These are phyloP conservation scores for Trichosporon sp. DNA, from an alignment of 1,284 basidiomycete genomes.

Conservation along the genomic window DNA sequence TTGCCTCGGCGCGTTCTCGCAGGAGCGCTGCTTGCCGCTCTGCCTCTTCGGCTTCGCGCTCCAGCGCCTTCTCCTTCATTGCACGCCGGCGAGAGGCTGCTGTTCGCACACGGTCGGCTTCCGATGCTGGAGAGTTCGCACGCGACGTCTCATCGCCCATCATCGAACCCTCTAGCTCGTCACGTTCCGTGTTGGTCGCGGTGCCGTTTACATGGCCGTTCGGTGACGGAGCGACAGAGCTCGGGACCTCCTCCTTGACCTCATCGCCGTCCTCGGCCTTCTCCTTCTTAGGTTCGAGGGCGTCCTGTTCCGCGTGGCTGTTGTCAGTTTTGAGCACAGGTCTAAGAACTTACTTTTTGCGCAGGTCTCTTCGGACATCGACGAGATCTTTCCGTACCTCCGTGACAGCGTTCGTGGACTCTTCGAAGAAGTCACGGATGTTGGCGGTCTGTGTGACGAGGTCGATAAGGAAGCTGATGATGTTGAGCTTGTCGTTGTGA, in stretches of 20 bases:
- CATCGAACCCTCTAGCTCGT: constrained; percentile 39
- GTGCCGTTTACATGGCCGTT: constrained; percentile 26
- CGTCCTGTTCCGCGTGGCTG: constrained; percentile 46
- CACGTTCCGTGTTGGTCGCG: constrained; percentile 27
- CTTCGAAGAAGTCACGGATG: constrained; percentile 82
- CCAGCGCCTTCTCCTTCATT: constrained; percentile 42
- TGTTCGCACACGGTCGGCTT: constrained; percentile 3
- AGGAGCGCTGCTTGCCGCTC: constrained; percentile 58
- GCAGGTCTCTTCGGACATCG: constrained; percentile 82
- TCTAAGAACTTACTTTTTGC: constrained; percentile 63
- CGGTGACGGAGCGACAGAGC: constrained; percentile 21
- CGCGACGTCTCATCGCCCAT: constrained; percentile 15
- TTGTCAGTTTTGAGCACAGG: background rate
- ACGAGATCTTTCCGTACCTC: constrained; percentile 92
- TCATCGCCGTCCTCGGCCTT: constrained; percentile 57
- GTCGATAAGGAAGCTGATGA: constrained; percentile 82
- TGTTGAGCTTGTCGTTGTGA: constrained; percentile 71
- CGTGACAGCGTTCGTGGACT: constrained; percentile 80
- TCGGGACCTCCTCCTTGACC: constrained; percentile 22
- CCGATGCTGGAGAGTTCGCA: constrained; percentile 6
- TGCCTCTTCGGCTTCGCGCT: constrained; percentile 53
- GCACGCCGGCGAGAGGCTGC: constrained; percentile 36
- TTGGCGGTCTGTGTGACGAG: constrained; percentile 82
- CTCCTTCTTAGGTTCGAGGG: constrained; percentile 42
- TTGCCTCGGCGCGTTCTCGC: constrained; percentile 32